Percentiles rank a stretch among this genome's conserved stretches.
Conservation (phyloP, 2,329 filamentous ascomycete species). For the Trichoderma simmonsii region DNA sequence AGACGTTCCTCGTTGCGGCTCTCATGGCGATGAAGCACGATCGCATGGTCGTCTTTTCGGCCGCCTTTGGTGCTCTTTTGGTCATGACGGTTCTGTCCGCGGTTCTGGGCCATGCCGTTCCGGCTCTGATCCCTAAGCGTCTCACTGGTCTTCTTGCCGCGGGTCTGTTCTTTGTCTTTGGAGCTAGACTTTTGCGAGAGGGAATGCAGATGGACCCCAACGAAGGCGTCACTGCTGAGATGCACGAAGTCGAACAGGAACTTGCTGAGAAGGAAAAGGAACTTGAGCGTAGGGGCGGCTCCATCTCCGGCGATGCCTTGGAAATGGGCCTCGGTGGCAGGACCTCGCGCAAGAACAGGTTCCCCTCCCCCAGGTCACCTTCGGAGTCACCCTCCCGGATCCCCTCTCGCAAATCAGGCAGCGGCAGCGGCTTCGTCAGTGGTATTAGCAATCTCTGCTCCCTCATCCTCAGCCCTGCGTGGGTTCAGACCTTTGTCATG, state of each 20-base stretch:
- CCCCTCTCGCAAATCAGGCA: constrained; percentile 44
- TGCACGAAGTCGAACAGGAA: constrained; percentile 95
- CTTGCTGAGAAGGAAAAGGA: constrained; percentile 90
- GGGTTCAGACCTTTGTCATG: constrained; percentile 99
- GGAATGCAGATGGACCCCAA: constrained; percentile 84
- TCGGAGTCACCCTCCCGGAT: constrained; percentile 70
- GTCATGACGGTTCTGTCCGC: constrained; percentile 95
- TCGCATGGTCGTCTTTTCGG: constrained; percentile 86
- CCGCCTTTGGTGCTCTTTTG: constrained; percentile 86
- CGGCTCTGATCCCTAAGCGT: constrained; percentile 83
- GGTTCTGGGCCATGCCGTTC: constrained; percentile 86
- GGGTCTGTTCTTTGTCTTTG: constrained; percentile 84
- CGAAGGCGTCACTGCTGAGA: constrained; percentile 91
- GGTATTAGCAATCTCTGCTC: constrained; percentile 85
- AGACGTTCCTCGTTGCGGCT: constrained; percentile 94
- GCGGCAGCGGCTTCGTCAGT: constrained; percentile 41
- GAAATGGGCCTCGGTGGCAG: constrained; percentile 76
- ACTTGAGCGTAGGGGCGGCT: constrained; percentile 58
- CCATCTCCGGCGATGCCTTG: constrained; percentile 70
- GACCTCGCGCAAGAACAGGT: constrained; percentile 68
- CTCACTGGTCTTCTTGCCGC: constrained; percentile 86
- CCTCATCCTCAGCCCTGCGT: constrained; percentile 86
- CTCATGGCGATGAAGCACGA: constrained; percentile 99
- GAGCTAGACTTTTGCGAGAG: constrained; percentile 77
- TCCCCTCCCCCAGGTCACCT: constrained; percentile 76